Evolutionary conservation across 495 filamentous ascomycete genomes (phyloP), one percentile per base, ranked within the genome.

Genomic region (Penicillium parvum): DNA sequence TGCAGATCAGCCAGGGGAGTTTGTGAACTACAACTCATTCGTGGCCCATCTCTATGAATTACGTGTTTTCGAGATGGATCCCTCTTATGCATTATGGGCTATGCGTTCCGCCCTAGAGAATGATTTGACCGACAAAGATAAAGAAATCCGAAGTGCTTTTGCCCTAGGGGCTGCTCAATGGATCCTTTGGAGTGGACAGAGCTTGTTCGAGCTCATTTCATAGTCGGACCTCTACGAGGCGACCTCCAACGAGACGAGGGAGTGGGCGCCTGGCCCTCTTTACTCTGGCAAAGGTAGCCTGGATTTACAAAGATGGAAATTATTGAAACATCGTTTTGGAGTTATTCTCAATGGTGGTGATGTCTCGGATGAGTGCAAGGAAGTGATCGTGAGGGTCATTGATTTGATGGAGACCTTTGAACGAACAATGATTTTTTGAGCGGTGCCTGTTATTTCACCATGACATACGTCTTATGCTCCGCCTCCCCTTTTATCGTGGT

Each of bases 1-100:
- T 8, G 8, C 11, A 12, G 26, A 14, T 7, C 21, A 41, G 1
- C 38, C 38, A 3, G 28, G 15, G 4, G 8, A 20, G 21, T 41
- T 30, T 16, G 28, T 41, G 3, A 41, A 32, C 38, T 41, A 41
- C 16, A 41, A 41, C n/a, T 41, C 38, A 14, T 41, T 41, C 19
- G 15, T 41, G 10, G 38, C 38, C 5, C 38, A 41, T 11, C 19
- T 41, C 21, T 41, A 41, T 12, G 26, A 30, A 16, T 27, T 30
- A 15, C 38, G 38, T 11, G 32, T 41, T 11, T 41, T 41, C 12
- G 26, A 25, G 7, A 41, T 27, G 1, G 38, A 41, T 18, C 38
- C 38, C 8, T 30, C 38, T 9, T 41, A 41, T 23, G 38, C 38
- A 5, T 7, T 41, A 7, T 41, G 38, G 38, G 38, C 38, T 22